Evolutionary conservation across 2,329 filamentous ascomycete genomes (phyloP).

Genomic region (Eurotiales sp.): DNA sequence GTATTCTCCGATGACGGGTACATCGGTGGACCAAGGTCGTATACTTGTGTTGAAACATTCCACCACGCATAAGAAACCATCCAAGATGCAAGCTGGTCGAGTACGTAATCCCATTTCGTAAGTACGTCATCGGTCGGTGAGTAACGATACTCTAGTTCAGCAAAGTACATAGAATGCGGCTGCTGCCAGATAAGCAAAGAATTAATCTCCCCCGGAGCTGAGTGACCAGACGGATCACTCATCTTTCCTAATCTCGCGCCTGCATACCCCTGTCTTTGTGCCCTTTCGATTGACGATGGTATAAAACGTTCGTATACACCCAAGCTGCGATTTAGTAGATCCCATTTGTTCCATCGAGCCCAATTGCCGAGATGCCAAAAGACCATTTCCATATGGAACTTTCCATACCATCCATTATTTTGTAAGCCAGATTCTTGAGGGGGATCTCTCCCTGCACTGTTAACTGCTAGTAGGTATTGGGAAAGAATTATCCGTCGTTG

Average conservation of each 20-base stretch:
- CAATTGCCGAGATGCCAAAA: slow-evolving; percentile 54
- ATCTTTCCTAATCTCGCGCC: slow-evolving; percentile 54
- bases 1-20: slow-evolving; percentile 58
- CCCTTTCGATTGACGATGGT: slow-evolving; percentile 30
- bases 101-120: slow-evolving; percentile 50
- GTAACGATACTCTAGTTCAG: slow-evolving; percentile 52
- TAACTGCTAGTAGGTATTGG: slow-evolving; percentile 52
- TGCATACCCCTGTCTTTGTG: slow-evolving; percentile 34
- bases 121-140: slow-evolving; percentile 45
- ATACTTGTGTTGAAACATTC: slow-evolving; percentile 50
- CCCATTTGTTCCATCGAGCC: slow-evolving; percentile 48
- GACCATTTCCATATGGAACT: slow-evolving; percentile 55
- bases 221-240: slow-evolving; percentile 54
- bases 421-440: slow-evolving; percentile 50
- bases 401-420: slow-evolving; percentile 53
- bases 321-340: slow-evolving; percentile 44
- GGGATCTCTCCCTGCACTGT: slow-evolving; percentile 48
- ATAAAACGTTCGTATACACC: slow-evolving; percentile 50
- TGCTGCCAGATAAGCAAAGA: slow-evolving; percentile 61
- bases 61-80: slow-evolving; percentile 58
- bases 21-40: slow-evolving; percentile 52
- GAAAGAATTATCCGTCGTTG: slow-evolving; percentile 53
- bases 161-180: slow-evolving; percentile 59
- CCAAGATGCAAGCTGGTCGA: slow-evolving; percentile 54
- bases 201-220: slow-evolving; percentile 59